Evolutionary conservation across 768 basidiomycete genomes (phyloP).

Genomic region (Pholiota molesta): DNA sequence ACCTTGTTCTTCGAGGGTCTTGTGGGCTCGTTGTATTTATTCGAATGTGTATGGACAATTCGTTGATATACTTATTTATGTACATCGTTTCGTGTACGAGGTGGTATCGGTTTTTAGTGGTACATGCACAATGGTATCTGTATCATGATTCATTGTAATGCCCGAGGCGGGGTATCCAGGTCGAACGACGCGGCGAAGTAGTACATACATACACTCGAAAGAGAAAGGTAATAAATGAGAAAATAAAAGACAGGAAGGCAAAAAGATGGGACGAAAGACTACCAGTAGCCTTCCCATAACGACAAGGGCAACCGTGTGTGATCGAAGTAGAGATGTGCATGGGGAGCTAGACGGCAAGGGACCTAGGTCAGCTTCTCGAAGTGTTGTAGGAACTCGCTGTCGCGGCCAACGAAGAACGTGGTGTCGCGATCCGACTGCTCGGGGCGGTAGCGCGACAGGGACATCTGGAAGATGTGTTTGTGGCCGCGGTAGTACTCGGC

Average conservation of each 20-base stretch:
- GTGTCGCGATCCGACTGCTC: constrained; percentile 17
- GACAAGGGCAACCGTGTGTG: no score
- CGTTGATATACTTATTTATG: constrained; percentile 14
- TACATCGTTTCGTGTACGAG: constrained; percentile 3
- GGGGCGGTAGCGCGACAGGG: constrained; percentile 53
- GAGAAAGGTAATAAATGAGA: not conserved
- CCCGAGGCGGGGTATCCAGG: not conserved
- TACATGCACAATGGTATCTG: not conserved
- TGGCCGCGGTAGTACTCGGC: constrained; percentile 46
- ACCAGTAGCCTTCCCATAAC: not conserved
- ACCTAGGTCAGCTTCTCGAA: constrained; percentile 31
- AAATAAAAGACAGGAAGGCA: not conserved
- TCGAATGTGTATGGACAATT: constrained; percentile 13
- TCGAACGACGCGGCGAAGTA: not conserved
- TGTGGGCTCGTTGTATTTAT: constrained; percentile 14
- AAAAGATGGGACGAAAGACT: not conserved
- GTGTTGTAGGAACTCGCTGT: constrained; percentile 39
- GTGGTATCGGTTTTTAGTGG: not conserved
- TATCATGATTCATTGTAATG: not conserved
- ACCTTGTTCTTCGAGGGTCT: not conserved
- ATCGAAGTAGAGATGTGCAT: no score
- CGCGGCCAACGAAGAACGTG: not conserved
- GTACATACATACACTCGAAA: not conserved
- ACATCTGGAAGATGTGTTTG: constrained; percentile 53
- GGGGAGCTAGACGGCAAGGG: no score